Evolutionary conservation across 139 green algal genomes (phyloP).

Genomic region (Ulvella scutata): DNA sequence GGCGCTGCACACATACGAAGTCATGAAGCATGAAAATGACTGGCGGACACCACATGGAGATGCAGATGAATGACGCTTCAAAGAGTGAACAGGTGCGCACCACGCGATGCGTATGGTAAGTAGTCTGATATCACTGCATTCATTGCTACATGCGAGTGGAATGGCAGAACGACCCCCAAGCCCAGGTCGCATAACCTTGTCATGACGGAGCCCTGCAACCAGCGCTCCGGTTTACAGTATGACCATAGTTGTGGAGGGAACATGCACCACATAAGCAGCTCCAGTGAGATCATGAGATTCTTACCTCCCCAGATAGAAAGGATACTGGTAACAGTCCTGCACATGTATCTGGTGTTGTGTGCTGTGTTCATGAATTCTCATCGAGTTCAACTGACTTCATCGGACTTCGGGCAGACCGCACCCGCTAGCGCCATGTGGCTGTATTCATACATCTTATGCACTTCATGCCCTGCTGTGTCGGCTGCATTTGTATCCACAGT

Average conservation of each 20-base stretch:
- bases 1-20: background rate
- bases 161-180: background rate
- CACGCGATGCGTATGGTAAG: background rate
- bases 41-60: too few species aligned
- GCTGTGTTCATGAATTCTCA: too few species aligned
- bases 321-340: background rate
- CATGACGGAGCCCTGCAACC: background rate
- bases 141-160: conserved; percentile 2
- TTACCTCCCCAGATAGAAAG: background rate
- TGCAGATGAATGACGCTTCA: too few species aligned
- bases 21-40: too few species aligned
- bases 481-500: too few species aligned
- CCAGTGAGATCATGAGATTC: background rate
- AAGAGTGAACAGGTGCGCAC: background rate
- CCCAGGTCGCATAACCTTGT: background rate
- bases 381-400: background rate
- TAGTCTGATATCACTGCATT: background rate
- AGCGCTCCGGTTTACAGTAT: background rate
- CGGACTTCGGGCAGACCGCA: background rate
- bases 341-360: too few species aligned
- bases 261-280: too few species aligned
- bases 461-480: background rate
- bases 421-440: background rate
- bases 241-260: too few species aligned
- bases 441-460: background rate